Evolutionary conservation across 1,284 basidiomycete species (phyloP), one percentile per base, ranked within the genome.

Genomic region (Chondrostereum purpureum): DNA sequence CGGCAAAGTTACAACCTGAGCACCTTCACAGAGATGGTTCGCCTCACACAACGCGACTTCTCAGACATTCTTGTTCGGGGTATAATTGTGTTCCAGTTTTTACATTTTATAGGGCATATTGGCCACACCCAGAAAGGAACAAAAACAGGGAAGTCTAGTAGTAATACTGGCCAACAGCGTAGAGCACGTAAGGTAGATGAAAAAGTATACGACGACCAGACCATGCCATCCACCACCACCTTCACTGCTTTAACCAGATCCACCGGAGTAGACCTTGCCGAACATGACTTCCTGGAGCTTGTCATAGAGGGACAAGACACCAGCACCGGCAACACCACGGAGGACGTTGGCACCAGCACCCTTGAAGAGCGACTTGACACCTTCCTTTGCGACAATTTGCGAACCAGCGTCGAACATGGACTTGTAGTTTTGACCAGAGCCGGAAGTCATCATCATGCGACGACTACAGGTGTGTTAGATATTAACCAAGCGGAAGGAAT

Each of bases 371-470:
- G 80, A 75, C 55, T 67, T 72, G 51, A 69, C 60, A 46, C 80
- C 80, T 62, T 82, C 80, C 45, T 66, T 66, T 44, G 63, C 68
- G 51, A 84, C 65, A 59, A 85, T 81, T 64, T 57, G 73, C 50
- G 65, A 66, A 50, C 70, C 80, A 21, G 79, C 78, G 57, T 87
- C 79, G 50, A 83, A 59, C 70, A 79, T 83, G 54, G 68, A 68
- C 47, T 65, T 71, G 57, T 75, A 72, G 35, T 56, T 64, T 19
- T 61, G 55, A 50, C 62, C 46, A 18, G 50, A 44, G 51, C 79
- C 83, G 3, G 75, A 77, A 23, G 79, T 82, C 81, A 84, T 84
- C 82, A 84, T 84, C 78, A 81, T 80, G 50, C 72, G 63, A 58
- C 78, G 70, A 50, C 80, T 58, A 11, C 1, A 24, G 27, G 11